Base-by-base conservation (phyloP, 163 green algal genomes). In the Scenedesmus sp. region DNA sequence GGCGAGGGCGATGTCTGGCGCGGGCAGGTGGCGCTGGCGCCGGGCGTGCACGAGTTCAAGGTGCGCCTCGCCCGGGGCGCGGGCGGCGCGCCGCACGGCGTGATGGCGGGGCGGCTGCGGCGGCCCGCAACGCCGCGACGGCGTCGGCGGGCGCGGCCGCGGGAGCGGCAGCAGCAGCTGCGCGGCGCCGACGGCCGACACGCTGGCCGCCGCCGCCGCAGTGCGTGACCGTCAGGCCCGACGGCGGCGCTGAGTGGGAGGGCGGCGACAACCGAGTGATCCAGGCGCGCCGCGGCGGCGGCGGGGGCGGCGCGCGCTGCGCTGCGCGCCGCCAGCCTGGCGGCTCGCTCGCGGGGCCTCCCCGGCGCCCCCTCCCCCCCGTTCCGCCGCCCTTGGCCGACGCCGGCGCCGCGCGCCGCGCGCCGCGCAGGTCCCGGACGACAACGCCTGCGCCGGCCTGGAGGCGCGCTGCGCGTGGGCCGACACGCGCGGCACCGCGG, bases 31-130 rank as follows among this genome's bases (percentile, higher is more conserved):
- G 26, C 18, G 26, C 58, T 80, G 71, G 45, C 42, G 26, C 71
- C 71, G 3, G 71, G 71, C 45, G 11, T 71, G 44, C 58, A 80
- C 50, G 71, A 80, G 58, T 80, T 80, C 58, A 80, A 80, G 58
- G 71, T 80, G 28, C n/a, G 71, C 29, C 33, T n/a, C 22, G 28
- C 28, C 34, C 13, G 50, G 31, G 60, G 22, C 14, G 9, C 31
- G 60, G n/a, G 28, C 14, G 18, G 26, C 60, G 34, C 29, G 33
- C 31, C 54, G 18, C 54, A 63, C 24, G 54, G 31, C 18, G 31
- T 20, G 18, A 20, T 63, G 22, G 20, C 48, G 20, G 48, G 20
- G 1, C 22, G 42, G 10, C 24, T 44, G 42, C 58, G 15, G 14
- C 14, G 47, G 47, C 22, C 53, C 7, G 53, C 14, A 28, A 24